Evolutionary conservation across 1,139 yeast genomes (phyloP).

Genomic region (Saccharomyces hybrid): DNA sequence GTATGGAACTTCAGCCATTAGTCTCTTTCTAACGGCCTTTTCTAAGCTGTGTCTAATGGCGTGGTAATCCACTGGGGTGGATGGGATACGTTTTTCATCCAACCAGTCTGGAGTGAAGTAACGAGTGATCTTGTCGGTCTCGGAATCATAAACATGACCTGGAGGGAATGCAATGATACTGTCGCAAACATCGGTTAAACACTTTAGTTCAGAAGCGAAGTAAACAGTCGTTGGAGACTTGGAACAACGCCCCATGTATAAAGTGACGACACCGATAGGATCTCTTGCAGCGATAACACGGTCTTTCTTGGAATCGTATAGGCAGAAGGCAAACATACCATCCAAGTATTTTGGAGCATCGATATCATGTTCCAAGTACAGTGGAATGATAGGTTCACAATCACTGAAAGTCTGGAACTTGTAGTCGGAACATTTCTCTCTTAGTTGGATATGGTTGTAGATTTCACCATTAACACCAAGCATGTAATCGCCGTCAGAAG

Average conservation of each 20-base stretch:
- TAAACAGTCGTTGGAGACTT: slow-evolving; percentile 64
- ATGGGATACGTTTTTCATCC: slow-evolving; percentile 69
- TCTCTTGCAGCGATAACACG: slow-evolving; percentile 95
- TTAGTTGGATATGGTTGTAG: slow-evolving; percentile 86
- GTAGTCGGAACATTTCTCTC: slow-evolving; percentile 67
- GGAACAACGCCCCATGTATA: slow-evolving; percentile 85
- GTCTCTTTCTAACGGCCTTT: slow-evolving; percentile 93
- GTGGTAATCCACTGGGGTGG: slow-evolving; percentile 62
- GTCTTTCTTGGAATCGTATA: slow-evolving; percentile 77
- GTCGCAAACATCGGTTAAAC: slow-evolving; percentile 91
- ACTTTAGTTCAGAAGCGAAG: slow-evolving; percentile 92
- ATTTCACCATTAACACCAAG: slow-evolving; percentile 96
- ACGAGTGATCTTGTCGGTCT: slow-evolving; percentile 74
- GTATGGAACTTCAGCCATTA: slow-evolving; percentile 98
- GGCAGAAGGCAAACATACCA: slow-evolving; percentile 96
- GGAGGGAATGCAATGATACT: slow-evolving; percentile 92
- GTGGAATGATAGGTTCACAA: slow-evolving; percentile 95
- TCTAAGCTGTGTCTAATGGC: slow-evolving; percentile 74
- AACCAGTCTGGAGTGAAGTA: slow-evolving; percentile 92
- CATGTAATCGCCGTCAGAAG: slow-evolving; percentile 62
- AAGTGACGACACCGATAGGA: slow-evolving; percentile 94
- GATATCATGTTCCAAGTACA: slow-evolving; percentile 73
- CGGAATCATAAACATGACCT: slow-evolving; percentile 92
- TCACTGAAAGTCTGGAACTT: slow-evolving; percentile 80
- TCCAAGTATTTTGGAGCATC: slow-evolving; percentile 91